Evolutionary conservation across 768 basidiomycete species (phyloP), one percentile per base, ranked within the genome.

Genomic region (Rhizopogon roseolus): DNA sequence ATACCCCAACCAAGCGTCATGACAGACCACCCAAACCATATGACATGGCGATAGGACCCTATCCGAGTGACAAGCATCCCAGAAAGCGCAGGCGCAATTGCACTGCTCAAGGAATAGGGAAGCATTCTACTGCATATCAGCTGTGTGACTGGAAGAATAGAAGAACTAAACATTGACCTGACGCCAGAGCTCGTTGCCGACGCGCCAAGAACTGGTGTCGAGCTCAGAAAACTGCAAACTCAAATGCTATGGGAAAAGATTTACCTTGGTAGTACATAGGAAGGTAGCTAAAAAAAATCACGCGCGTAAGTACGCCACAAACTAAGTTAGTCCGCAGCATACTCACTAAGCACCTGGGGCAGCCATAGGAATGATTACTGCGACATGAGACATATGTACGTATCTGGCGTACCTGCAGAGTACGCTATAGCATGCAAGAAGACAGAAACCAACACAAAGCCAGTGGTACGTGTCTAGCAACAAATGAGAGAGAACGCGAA

Each of bases 261-360:
- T 28, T 53, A 32, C 66, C 67, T 57, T 76, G 76, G 51, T 70
- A 76, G 55, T 74, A 76, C 49, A 75, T 57, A 5, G 76, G 75
- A 36, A 76, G 49, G 49, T 76, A 75, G 52, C 66, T 69, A 27
- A 27, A 38, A n/a, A n/a, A 13, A 49, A 9, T 27, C 5, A 9
- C 4, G 38, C 5, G 5, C 5, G 38, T 67, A 32, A 65, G 37
- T 50, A 44, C 11, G 25, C 1, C 27, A 25, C 10, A 8, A 16
- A 38, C 36, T 11, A 41, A 2, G 8, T 5, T 9, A 1, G 4
- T 34, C 50, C 10, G 49, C 6, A 53, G 50, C 5, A 11, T 10
- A 54, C 65, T 11, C 45, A 69, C 66, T 63, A 71, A 63, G 51
- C 60, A 50, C 37, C 65, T 69, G 49, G 54, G 46, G 6, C 6